These are phyloP conservation scores for Leccinum arenicola DNA, from an alignment of 768 basidiomycete species.

Conservation along the genomic window DNA sequence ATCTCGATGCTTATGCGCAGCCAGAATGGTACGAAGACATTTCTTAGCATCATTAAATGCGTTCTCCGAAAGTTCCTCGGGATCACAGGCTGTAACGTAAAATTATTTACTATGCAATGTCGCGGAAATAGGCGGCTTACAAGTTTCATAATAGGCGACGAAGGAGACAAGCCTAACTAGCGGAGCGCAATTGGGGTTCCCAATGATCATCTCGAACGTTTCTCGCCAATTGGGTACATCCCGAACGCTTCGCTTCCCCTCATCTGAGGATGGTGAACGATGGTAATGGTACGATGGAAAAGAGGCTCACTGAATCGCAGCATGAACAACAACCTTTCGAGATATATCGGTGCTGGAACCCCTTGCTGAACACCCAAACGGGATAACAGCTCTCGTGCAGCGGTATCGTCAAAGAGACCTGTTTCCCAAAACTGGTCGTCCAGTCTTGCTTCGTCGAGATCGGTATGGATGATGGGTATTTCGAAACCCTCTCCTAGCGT, in stretches of 20 bases:
- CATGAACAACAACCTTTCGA: background rate
- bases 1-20: background rate
- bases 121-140: background rate
- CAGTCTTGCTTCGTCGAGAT: background rate
- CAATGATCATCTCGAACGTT: background rate
- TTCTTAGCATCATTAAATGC: background rate
- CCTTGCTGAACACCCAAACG: background rate
- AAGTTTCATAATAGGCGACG: background rate
- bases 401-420: conserved; percentile 8
- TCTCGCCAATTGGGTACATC: background rate
- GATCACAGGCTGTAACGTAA: background rate
- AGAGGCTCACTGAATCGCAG: background rate
- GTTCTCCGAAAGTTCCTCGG: background rate
- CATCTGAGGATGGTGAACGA: background rate
- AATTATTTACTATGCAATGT: background rate
- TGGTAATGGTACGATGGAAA: background rate
- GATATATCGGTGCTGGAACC: background rate
- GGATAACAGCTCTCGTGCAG: background rate
- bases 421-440: conserved; percentile 11
- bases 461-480: background rate
- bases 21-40: background rate
- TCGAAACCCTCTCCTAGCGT: background rate
- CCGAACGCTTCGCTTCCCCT: background rate
- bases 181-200: background rate
- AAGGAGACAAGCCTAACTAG: background rate